Evolutionary conservation across 768 basidiomycete genomes (phyloP).

Genomic region (Xerocomellus dryophilus): DNA sequence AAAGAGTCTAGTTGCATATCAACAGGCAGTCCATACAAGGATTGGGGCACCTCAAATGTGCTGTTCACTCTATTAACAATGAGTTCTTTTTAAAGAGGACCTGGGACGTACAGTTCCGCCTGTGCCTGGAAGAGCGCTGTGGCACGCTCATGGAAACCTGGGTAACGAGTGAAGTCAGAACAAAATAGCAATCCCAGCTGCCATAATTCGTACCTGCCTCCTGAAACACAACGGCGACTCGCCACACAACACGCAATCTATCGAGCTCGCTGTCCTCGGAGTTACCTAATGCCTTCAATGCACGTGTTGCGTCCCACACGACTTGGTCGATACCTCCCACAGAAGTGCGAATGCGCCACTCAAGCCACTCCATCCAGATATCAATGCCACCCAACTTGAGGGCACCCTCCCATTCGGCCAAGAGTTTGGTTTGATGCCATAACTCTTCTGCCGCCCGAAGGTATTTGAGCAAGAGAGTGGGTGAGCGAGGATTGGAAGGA

Average conservation of each 20-base stretch:
- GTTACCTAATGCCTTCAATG: constrained; percentile 41
- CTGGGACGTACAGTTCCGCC: constrained; percentile 63
- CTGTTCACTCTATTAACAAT: constrained; percentile 36
- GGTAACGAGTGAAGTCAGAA: constrained; percentile 1
- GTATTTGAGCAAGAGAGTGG: constrained; percentile 55
- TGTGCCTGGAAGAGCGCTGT: constrained; percentile 81
- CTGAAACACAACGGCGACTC: constrained; percentile 57
- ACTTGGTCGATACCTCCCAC: constrained; percentile 50
- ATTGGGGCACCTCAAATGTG: constrained; percentile 53
- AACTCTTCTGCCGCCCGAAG: constrained; percentile 70
- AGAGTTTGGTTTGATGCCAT: constrained; percentile 56
- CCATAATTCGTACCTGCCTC: constrained; percentile 56
- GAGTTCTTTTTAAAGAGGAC: neutral
- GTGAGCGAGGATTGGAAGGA: constrained; percentile 48
- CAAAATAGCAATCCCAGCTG: neutral
- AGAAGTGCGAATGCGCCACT: constrained; percentile 61
- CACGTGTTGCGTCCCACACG: constrained; percentile 48
- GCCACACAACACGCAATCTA: constrained; percentile 67
- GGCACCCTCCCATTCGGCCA: constrained; percentile 68
- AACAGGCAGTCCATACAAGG: constrained; percentile 43
- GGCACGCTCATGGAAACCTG: constrained; percentile 73
- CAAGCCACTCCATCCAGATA: constrained; percentile 78
- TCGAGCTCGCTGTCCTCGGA: constrained; percentile 48
- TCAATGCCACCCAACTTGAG: constrained; percentile 50
- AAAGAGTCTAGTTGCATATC: constrained; percentile 52